Base-by-base conservation (phyloP, 345 rosid genomes). In the Euphorbia tirucalli region DNA sequence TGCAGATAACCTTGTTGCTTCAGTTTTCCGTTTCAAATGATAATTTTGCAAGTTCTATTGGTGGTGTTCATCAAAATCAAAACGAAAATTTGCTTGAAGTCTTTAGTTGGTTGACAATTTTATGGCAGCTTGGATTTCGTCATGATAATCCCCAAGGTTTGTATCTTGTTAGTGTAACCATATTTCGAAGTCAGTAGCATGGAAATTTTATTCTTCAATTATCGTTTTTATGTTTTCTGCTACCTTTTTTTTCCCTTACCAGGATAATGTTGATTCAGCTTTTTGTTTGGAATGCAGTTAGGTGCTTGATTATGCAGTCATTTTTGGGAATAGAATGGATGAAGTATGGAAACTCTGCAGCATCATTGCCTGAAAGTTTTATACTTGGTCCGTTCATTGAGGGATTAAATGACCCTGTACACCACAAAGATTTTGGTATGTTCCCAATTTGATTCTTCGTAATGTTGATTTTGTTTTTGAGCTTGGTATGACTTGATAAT, bases 141-240 rank as follows among this genome's bases (percentile, higher is more conserved):
- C 97, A 94, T 80, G 91, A 89, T 65, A 94, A 94, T 80, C 98
- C 98, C 74, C 90, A 83, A 84, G 98, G 96, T 92, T 84, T n/a
- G 66, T 67, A 21, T 32, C 66, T 69, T 71, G 57, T 61, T 66
- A 68, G 25, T 65, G 30, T 49, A 78, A 37, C 61, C 48, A 31
- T 82, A 60, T 69, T 28, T 35, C 48, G 56, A 39, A 55, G 52
- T 41, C 18, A 46, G 28, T 66, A 11, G 2, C 37, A 27, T 41
- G 68, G 31, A 22, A n/a, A 39, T 1, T 11, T 64, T 64, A 14
- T 64, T 11, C 1, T 52, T 16, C 5, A 8, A n/a, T 7, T n/a
- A 55, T 55, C 25, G 2, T 56, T 16, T 39, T 5, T 19, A 28
- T 43, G 27, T 35, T 44, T 65, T 10, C 18, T 60, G 30, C 13